A percentile compares a stretch with the other conserved stretches of the same genome.
Evolutionary conservation across 1,284 basidiomycete species (phyloP).

Genomic region (Cryptococcus sp.): DNA sequence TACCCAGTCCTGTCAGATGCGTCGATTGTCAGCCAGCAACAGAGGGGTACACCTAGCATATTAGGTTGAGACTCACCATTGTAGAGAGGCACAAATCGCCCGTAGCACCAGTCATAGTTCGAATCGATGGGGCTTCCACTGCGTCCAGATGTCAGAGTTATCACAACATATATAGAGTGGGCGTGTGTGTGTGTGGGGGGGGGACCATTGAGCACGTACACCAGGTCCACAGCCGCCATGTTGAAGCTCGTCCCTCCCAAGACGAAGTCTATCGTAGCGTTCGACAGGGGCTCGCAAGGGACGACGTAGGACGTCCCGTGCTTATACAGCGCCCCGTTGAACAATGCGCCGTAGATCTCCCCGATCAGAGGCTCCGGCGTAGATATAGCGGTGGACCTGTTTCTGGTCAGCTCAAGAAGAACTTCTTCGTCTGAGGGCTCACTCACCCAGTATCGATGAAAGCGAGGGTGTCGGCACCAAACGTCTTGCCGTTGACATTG

Average conservation of each 20-base stretch:
- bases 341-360: background rate
- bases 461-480: conserved; percentile 3
- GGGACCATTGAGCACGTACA: conserved; percentile 2
- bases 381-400: conserved; percentile 9
- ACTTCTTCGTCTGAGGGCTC: background rate
- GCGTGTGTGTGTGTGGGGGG: no score
- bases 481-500: background rate
- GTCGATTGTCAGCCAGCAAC: no score
- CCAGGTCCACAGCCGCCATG: conserved; percentile 1
- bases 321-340: background rate
- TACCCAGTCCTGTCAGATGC: background rate
- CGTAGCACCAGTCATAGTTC: conserved; percentile 2
- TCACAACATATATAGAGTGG: no score
- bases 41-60: no score
- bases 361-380: conserved; percentile 5
- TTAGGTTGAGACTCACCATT: conserved; percentile 2
- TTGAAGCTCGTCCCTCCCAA: conserved; percentile 6
- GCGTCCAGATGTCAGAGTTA: background rate
- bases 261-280: conserved; percentile 1
- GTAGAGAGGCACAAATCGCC: background rate
- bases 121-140: conserved; percentile 1
- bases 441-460: conserved; percentile 14
- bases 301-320: conserved; percentile 1
- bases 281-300: background rate
- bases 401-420: background rate